Evolutionary conservation across 192 early-diverging fungal genomes (phyloP), one percentile per base, ranked within the genome.

Genomic region (Entomortierella chlamydospora): DNA sequence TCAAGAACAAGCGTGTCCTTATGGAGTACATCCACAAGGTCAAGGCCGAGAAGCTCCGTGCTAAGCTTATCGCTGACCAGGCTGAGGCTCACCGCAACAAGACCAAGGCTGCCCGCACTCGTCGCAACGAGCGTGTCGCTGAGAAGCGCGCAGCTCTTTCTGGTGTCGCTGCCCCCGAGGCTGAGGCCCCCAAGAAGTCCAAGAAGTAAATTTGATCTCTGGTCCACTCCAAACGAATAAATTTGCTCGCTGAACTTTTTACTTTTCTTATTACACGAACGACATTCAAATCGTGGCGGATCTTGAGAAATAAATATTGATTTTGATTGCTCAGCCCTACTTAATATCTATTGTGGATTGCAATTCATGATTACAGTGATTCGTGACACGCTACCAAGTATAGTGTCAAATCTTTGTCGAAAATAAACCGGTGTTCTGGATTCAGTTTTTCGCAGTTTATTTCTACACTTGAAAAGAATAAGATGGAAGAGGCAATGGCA

Each of bases 21-120:
- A 99, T 99, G 95, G 97, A 99, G 88, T 95, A 94, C 89, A 99
- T 99, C 87, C 96, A 98, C 91, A 97, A 97, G 91, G 94, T 93
- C 81, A 99, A 99, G 94, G 95, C 97, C 55, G 96, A 99, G 90
- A 96, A 98, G 87, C 86, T 92, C 68, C 94, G 97, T 90, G 87
- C 91, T 72, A 94, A 96, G 92, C 72, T 91, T 65, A 87, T 99
- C 65, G 90, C 91, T 81, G 96, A 99, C 87, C 97, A 99, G 91
- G 95, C 97, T 61, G 97, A 97, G 88, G 97, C 96, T 79, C 97
- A 97, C 91, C 96, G 96, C 80, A 87, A 85, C 86, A 95, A 95
- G 89, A 91, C 92, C 88, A 96, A 95, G 91, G 95, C 95, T 74
- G 93, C 95, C 62, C 93, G 97, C 78, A 94, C 96, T 79, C 95